Percentiles rank a stretch among this genome's conserved stretches.
Conservation (phyloP, 106 monocot species). For the Agapanthus africanus region DNA sequence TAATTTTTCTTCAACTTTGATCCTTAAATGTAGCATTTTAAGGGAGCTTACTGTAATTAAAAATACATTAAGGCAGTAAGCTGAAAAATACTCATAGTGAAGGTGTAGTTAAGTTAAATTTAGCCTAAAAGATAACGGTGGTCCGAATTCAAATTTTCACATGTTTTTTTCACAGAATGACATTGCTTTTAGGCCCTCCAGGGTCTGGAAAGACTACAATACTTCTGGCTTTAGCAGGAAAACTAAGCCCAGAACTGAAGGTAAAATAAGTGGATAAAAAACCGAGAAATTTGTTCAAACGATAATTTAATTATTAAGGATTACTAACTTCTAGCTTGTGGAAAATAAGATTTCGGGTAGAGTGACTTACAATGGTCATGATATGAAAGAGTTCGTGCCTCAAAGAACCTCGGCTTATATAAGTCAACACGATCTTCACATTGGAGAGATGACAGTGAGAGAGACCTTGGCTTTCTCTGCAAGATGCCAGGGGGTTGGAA, state of each 20-base stretch:
- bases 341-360: slow-evolving; percentile 24
- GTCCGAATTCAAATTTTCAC: too few species aligned
- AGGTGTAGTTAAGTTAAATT: too few species aligned
- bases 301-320: not conserved
- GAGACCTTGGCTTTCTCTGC: slow-evolving; percentile 76
- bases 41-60: too few species aligned
- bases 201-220: slow-evolving; percentile 67
- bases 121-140: too few species aligned
- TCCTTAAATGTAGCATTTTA: too few species aligned
- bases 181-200: slow-evolving; percentile 66
- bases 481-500: slow-evolving; percentile 76
- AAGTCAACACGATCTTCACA: slow-evolving; percentile 71
- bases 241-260: slow-evolving; percentile 36
- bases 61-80: too few species aligned
- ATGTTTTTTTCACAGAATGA: slow-evolving; percentile 54
- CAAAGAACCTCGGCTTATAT: slow-evolving; percentile 76
- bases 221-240: slow-evolving; percentile 58
- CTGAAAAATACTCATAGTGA: too few species aligned
- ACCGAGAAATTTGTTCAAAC: not conserved
- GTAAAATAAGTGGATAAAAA: not conserved
- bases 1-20: not conserved
- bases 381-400: slow-evolving; percentile 71
- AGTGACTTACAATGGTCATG: slow-evolving; percentile 71
- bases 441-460: slow-evolving; percentile 75
- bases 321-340: not conserved